Evolutionary conservation across 495 filamentous ascomycete genomes (phyloP), one percentile per base, ranked within the genome.

Genomic region (Jackrogersella minutella): DNA sequence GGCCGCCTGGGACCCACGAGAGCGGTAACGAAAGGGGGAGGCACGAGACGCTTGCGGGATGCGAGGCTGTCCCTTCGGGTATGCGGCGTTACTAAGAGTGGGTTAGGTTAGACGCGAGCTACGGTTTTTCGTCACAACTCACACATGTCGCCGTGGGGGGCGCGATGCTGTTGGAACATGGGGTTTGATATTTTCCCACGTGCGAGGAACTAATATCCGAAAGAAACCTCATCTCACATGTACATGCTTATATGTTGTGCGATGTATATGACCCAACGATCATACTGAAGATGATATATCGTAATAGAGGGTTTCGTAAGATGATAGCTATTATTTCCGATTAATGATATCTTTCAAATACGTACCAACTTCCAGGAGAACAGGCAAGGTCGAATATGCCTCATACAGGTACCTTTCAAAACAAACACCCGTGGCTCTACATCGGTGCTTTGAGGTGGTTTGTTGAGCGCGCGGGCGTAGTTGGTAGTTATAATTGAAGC

Each of bases 41-140:
- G 54, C 59, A 64, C 59, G 49, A 46, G 65, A 64, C 33, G 24
- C n/a, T 16, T 2, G 21, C 31, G 22, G 10, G 28, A 58, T 68
- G 65, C 65, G 55, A 68, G 65, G 65, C 65, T 64, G 59, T 47
- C 59, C 59, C 59, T n/a, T n/a, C 46, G 39, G 19, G 19, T 24
- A 11, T 3, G 11, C 13, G 16, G 28, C 40, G 39, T 41, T 39
- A 33, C 49, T 10, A 39, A 60, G 49, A 31, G 36, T 30, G 22
- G 62, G 49, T 39, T 39, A 30, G 33, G 36, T 43, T 46, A 28
- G 41, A 50, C 13, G 49, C 31, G 22, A 39, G 30, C 31, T 5
- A 36, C 36, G 22, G 16, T 10, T 51, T 17, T 16, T 52, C 31
- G 22, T 19, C 30, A 16, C 16, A 22, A 6, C 30, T n/a, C 8